Evolutionary conservation across 1,284 basidiomycete genomes (phyloP).

Genomic region (Meira nashicola): DNA sequence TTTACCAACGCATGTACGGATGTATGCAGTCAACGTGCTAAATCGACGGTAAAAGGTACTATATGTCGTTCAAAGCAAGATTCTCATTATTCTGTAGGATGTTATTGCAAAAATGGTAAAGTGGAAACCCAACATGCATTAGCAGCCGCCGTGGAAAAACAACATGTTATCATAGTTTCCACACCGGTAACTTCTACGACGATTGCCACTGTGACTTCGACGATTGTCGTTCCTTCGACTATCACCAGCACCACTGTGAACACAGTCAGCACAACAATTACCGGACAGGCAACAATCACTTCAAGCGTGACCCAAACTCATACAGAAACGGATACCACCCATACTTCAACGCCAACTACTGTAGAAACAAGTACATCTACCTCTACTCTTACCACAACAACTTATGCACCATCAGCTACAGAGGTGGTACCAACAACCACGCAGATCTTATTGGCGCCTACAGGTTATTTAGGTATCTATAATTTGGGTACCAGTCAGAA

Average conservation of each 20-base stretch:
- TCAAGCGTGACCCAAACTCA: not conserved
- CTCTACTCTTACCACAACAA: not conserved
- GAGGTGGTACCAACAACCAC: not conserved
- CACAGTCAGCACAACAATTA: not conserved
- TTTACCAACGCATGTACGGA: not conserved
- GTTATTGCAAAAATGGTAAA: constrained; percentile 9
- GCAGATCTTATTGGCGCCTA: too few species aligned
- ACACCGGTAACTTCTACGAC: constrained; percentile 3
- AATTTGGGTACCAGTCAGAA: too few species aligned
- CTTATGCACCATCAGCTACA: not conserved
- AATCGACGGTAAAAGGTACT: not conserved
- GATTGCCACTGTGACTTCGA: constrained; percentile 3
- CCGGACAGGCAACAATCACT: not conserved
- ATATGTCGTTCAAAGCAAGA: not conserved
- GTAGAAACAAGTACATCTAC: too few species aligned
- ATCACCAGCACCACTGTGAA: not conserved
- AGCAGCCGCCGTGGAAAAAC: not conserved
- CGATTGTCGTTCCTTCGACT: constrained; percentile 5
- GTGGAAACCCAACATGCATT: constrained; percentile 8
- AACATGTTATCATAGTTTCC: constrained; percentile 7
- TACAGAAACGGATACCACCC: not conserved
- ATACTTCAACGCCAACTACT: too few species aligned
- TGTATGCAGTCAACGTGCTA: not conserved
- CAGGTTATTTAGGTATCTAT: too few species aligned
- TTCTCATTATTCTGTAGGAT: not conserved